Percentiles rank a stretch among this genome's conserved stretches.
Evolutionary conservation across 2,329 filamentous ascomycete genomes (phyloP).

Genomic region (Verticillium isaacii): DNA sequence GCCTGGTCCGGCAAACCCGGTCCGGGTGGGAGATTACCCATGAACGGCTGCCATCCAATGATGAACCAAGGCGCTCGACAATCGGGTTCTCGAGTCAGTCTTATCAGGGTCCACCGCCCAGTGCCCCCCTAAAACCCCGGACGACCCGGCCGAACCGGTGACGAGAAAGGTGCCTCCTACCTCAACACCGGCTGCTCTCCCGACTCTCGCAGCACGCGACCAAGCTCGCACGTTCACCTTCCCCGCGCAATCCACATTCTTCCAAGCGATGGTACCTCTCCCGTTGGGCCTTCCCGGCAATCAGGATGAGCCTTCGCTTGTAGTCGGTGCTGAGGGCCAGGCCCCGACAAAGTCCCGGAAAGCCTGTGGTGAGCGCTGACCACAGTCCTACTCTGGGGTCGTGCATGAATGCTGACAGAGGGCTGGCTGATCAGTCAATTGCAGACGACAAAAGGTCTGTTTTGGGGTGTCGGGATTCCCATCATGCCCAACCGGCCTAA

Average conservation of each 20-base stretch:
- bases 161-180: not conserved
- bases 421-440: slow-evolving; percentile 16
- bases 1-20: slow-evolving; percentile 6
- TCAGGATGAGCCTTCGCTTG: not conserved
- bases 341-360: slow-evolving; percentile 21
- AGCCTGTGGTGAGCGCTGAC: slow-evolving; percentile 20
- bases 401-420: slow-evolving; percentile 2
- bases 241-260: not conserved
- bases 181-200: not conserved
- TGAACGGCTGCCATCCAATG: slow-evolving; percentile 8
- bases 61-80: slow-evolving; percentile 1
- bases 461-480: not conserved
- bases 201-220: not conserved
- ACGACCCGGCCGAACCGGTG: slow-evolving; percentile 9
- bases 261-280: not conserved
- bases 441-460: slow-evolving; percentile 19
- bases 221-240: not conserved
- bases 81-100: slow-evolving; percentile 4
- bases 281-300: not conserved
- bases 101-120: slow-evolving; percentile 1
- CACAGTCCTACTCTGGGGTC: not conserved
- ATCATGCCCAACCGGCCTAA: not conserved
- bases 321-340: not conserved
- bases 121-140: slow-evolving; percentile 4
- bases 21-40: slow-evolving; percentile 1